Evolutionary conservation across 352 stramenopile genomes (phyloP), one percentile per base, ranked within the genome.

Genomic region (Pythium graminicola): DNA sequence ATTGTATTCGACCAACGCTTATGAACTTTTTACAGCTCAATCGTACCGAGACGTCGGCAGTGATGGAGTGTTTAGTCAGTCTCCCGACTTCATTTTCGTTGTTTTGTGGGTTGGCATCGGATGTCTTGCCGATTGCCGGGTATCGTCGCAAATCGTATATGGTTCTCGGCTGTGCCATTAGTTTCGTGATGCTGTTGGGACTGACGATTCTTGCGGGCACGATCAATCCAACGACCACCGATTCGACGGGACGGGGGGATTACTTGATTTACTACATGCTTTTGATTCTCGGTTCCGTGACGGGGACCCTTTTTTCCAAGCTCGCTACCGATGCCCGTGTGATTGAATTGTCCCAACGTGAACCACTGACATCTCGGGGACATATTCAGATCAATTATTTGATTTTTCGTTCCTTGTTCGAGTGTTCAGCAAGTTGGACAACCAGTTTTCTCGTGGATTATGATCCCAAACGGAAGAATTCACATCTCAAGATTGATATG

Each of bases 71-170:
- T 49, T 49, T 95, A 17, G 58, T 95, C 14, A 88, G 75, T 60
- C 79, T 96, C 39, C 87, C 87, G n/a, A 95, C 85, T 64, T 88
- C 70, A 11, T 80, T 96, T 23, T 86, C 81, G 43, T 77, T 96
- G 26, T 81, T 96, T 27, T 72, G 90, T 54, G 89, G 87, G 10
- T 69, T 96, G 35, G 31, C 95, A n/a, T 92, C 75, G 17, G 89
- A 97, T 57, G 76, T 86, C 27, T 62, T 86, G 39, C 87, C 89
- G 6, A 91, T 97, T 53, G 70, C 61, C 31, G 82, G 86, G 39
- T 92, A 86, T 62, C 86, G 82, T 6, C 74, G 87, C 43, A 96
- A 95, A 70, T 87, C 86, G 17, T 96, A 97, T 67, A 96, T 96
- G 70, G 74, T 93, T 24, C 64, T 86, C 10, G 89, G 89, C 45